Evolutionary conservation across 2,329 filamentous ascomycete genomes (phyloP), one percentile per base, ranked within the genome.

Genomic region (Colletotrichum echinochloae): DNA sequence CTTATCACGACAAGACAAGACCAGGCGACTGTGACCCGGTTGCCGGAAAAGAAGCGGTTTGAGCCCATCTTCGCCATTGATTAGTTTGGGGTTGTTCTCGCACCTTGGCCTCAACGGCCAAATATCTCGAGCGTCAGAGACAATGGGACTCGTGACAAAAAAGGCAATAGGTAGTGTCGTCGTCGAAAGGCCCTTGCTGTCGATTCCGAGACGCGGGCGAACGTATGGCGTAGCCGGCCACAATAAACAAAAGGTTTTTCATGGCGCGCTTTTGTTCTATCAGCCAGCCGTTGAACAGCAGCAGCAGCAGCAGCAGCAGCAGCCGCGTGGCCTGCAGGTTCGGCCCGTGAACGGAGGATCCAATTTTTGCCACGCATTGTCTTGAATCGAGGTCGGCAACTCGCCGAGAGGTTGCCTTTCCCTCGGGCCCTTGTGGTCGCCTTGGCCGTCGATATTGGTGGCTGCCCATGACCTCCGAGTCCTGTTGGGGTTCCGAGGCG

Each of bases 1-100:
- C n/a, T 49, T 35, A 44, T 33, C 48, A 55, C 39, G 39, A 46
- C 49, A 60, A 37, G 37, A 60, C 49, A 55, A 37, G 37, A 60
- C 49, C 55, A 30, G 56, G 49, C 30, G 48, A 66, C 35, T 44
- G 55, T 26, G 63, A 60, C 55, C 48, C 39, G 39, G 49, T 56
- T 44, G 56, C 56, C 49, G 26, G 39, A 49, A 66, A 33, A 60
- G 39, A 41, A 51, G 26, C 44, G 59, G 26, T 18, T 64, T 60
- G 41, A 51, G 44, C 44, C 44, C n/a, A 35, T 46, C 62, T 60
- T 46, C n/a, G 26, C 35, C 41, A 60, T 7, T 54, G 44, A 23
- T 37, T 65, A 52, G 35, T 44, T 35, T 54, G 37, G 5, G 54
- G 41, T 26, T 60, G 33, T 28, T 33, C n/a, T n/a, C n/a, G n/a